Conservation (phyloP, 1,284 basidiomycete genomes). For the Cutaneotrichosporon spelunceum region DNA sequence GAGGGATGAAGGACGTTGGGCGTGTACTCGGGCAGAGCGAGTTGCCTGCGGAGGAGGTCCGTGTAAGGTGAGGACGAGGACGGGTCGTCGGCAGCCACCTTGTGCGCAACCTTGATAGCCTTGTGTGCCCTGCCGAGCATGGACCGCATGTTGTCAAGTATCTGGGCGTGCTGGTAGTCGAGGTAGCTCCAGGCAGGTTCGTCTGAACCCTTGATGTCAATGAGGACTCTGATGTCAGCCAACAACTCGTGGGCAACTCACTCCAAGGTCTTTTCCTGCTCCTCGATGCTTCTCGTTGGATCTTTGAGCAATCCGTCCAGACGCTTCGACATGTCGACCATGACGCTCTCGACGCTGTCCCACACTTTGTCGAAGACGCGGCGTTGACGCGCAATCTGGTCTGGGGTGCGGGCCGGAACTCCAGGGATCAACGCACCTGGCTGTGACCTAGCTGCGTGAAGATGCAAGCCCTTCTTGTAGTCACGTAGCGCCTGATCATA, state of each 20-base stretch:
- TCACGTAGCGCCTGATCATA: slow-evolving; percentile 92
- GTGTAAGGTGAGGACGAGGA: slow-evolving; percentile 32
- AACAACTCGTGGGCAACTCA: slow-evolving; percentile 49
- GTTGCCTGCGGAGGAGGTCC: slow-evolving; percentile 35
- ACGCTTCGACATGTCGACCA: slow-evolving; percentile 81
- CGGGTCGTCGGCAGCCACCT: slow-evolving; percentile 21
- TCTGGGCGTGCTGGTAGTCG: slow-evolving; percentile 84
- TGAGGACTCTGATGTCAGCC: slow-evolving; percentile 62
- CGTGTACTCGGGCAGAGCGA: slow-evolving; percentile 28
- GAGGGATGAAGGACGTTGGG: slow-evolving; percentile 53
- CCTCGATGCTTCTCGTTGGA: slow-evolving; percentile 71
- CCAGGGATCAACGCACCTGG: slow-evolving; percentile 72
- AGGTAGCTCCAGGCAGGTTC: slow-evolving; percentile 93
- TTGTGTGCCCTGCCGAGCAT: slow-evolving; percentile 61
- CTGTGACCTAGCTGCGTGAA: slow-evolving; percentile 68
- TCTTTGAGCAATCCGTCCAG: slow-evolving; percentile 78
- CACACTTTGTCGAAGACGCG: slow-evolving; percentile 95
- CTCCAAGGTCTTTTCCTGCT: slow-evolving; percentile 97
- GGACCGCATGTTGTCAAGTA: slow-evolving; percentile 72
- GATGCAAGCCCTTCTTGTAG: slow-evolving; percentile 94
- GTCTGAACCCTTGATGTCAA: slow-evolving; percentile 70
- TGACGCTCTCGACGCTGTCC: slow-evolving; percentile 89
- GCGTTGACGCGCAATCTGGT: slow-evolving; percentile 68
- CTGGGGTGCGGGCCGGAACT: slow-evolving; percentile 56
- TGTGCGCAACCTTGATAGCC: slow-evolving; percentile 56